Base-by-base conservation (phyloP, 2,329 filamentous ascomycete genomes). In the Pestalotiopsis fici region DNA sequence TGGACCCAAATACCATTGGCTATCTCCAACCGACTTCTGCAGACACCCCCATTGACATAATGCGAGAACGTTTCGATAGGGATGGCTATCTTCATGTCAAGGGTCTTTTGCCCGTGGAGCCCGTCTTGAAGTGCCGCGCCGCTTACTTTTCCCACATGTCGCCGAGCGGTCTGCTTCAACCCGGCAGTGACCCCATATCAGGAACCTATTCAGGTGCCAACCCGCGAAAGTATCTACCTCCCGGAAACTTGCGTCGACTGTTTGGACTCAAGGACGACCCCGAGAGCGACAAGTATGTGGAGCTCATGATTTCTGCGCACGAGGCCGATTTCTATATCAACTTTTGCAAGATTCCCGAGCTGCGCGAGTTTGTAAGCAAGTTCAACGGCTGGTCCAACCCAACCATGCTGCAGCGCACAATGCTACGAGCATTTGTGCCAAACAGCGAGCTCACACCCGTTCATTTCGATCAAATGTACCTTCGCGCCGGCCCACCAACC, bases 121-220 rank as follows among this genome's bases (percentile, higher is more conserved):
- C 65, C 25, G 63, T 69, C 55, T 60, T 71, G 25, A 56, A 64
- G 6, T 69, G 67, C 25, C 63, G 70, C 2, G 55, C 65, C 18
- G 66, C 63, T 50, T 71, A 71, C 64, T 69, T 71, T 64, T 67
- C 65, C 27, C 55, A 57, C 55, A 68, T 71, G 35, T 62, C 64
- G 23, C 69, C 69, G 11, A 69, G 62, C 31, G 69, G 67, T 37
- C 63, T 71, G 6, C 69, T 69, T 21, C 64, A 65, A 35, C 56
- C 60, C 4, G 70, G 70, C 18, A 71, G 65, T 1, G 37, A 68
- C n/a, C 67, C 66, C 3, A 59, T 68, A 0, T 66, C 67, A 9
- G 69, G 70, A 31, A 70, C 68, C 25, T 70, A 68, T 13, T 67
- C 66, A 35, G 61, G 64, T 5, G 66, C 65, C 2, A 66, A 69